A percentile compares a stretch with the other conserved stretches of the same genome.
These are phyloP conservation scores for Myxozyma kluyveri DNA, from an alignment of 805 yeast species.

Conservation along the genomic window DNA sequence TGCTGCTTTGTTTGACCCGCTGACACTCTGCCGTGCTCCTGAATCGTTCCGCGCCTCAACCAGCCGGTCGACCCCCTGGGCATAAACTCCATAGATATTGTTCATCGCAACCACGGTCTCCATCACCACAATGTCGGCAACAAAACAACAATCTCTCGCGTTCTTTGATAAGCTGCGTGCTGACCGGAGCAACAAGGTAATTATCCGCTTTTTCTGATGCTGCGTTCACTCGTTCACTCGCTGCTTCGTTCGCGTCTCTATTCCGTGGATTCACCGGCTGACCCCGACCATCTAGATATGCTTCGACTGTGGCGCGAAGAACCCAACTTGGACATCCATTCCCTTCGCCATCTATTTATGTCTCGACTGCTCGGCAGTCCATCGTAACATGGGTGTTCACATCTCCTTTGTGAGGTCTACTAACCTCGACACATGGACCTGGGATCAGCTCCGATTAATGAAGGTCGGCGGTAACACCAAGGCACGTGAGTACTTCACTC, in stretches of 20 bases:
- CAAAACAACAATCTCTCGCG: conserved; percentile 59
- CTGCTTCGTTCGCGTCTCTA: not conserved
- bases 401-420: conserved; percentile 91
- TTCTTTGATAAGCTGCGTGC: conserved; percentile 59
- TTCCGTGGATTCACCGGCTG: not conserved
- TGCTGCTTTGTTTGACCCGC: not conserved
- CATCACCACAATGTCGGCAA: conserved; percentile 44
- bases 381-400: conserved; percentile 94
- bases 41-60: not conserved
- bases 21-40: not conserved
- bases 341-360: conserved; percentile 93
- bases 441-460: conserved; percentile 84
- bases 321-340: conserved; percentile 98
- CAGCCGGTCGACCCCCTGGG: not conserved
- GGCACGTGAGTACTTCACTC: conserved; percentile 77
- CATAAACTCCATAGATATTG: no score
- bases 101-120: no score
- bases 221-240: not conserved
- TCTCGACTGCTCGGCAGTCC: conserved; percentile 92
- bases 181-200: conserved; percentile 64
- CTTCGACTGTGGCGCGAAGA: conserved; percentile 90
- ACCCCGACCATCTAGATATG: conserved; percentile 45
- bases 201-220: not conserved
- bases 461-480: conserved; percentile 89
- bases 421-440: conserved; percentile 90